Evolutionary conservation across 2,329 filamentous ascomycete species (phyloP), one percentile per base, ranked within the genome.

Genomic region (Sporothrix brasiliensis): DNA sequence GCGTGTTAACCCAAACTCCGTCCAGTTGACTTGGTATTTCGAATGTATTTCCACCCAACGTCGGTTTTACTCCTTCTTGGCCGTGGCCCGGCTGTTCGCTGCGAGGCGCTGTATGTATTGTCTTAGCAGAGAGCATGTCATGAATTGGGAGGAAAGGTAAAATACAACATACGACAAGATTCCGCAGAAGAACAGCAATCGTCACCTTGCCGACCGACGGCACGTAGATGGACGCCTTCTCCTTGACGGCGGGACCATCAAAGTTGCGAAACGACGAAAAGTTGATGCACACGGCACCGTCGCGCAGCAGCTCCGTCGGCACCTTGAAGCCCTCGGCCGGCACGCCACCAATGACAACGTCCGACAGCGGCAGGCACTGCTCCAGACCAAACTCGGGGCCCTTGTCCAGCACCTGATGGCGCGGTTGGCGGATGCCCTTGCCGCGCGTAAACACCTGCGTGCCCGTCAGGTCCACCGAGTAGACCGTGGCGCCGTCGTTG

Each of bases 121-220:
- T 54, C 14, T 56, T 39, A 56, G 54, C 27, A 39, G 1, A 10
- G 30, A 27, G 27, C 21, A 58, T 11, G 3, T 27, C 14, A 9
- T 6, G 9, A 3, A 27, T 13, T 7, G 4, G 13, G 24, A 2
- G 4, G 7, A 34, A 7, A 34, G 7, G 34, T 3, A 14, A 49
- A 3, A 5, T 13, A 10, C 21, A 13, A 86, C 90, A 82, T 82
- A 95, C 92, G 77, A 98, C 85, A 49, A 98, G 82, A 78, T 99
- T 99, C 70, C 95, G 86, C 77, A 98, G 83, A 71, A 99, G 82
- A 47, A 97, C 90, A 19, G 94, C 92, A 78, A 98, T 98, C 0
- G 95, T 99, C 63, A 98, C 94, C 83, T 98, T 99, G 76, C 95
- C 95, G 75, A 97, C 96, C 0, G 94, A 95, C 1, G 95, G 95